These are phyloP conservation scores for Tolypocladium capitatum DNA, from an alignment of 2,329 filamentous ascomycete genomes.

Conservation along the genomic window DNA sequence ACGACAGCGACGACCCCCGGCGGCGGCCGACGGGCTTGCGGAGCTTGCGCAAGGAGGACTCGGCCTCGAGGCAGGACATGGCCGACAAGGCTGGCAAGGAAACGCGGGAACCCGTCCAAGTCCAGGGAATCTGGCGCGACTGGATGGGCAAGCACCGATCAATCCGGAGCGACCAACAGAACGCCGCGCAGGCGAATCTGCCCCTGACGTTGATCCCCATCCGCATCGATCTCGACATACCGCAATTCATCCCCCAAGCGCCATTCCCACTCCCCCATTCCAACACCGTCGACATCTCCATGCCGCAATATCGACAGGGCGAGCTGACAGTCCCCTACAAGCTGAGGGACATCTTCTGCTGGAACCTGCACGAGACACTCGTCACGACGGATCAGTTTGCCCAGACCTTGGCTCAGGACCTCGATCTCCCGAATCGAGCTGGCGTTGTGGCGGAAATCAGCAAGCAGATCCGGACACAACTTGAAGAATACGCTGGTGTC, in stretches of 20 bases:
- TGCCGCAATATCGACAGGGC: conserved; percentile 66
- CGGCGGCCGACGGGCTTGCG: conserved; percentile 74
- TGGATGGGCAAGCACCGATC: conserved; percentile 72
- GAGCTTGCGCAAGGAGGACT: conserved; percentile 68
- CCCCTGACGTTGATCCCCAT: conserved; percentile 90
- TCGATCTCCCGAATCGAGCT: conserved; percentile 71
- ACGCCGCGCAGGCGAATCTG: conserved; percentile 55
- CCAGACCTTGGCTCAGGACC: conserved; percentile 75
- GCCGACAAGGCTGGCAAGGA: conserved; percentile 76
- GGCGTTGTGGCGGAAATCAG: conserved; percentile 68
- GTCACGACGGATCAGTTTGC: conserved; percentile 95
- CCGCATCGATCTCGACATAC: conserved; percentile 87
- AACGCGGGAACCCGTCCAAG: conserved; percentile 59
- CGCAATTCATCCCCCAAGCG: conserved; percentile 56
- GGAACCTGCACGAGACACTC: conserved; percentile 92
- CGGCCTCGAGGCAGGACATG: conserved; percentile 45
- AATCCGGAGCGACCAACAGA: conserved; percentile 44
- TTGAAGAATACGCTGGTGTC: conserved; percentile 92
- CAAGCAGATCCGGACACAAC: conserved; percentile 83
- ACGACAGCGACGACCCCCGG: conserved; percentile 62
- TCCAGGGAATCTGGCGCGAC: conserved; percentile 86
- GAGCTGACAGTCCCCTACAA: conserved; percentile 76
- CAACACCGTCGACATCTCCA: conserved; percentile 51
- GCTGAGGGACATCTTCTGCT: conserved; percentile 88
- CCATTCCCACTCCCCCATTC: conserved; percentile 52